Percentiles rank a stretch among this genome's conserved stretches.
phyloP scores from a whole-genome alignment of 768 basidiomycete species.

The Lyophyllum semitale region DNA sequence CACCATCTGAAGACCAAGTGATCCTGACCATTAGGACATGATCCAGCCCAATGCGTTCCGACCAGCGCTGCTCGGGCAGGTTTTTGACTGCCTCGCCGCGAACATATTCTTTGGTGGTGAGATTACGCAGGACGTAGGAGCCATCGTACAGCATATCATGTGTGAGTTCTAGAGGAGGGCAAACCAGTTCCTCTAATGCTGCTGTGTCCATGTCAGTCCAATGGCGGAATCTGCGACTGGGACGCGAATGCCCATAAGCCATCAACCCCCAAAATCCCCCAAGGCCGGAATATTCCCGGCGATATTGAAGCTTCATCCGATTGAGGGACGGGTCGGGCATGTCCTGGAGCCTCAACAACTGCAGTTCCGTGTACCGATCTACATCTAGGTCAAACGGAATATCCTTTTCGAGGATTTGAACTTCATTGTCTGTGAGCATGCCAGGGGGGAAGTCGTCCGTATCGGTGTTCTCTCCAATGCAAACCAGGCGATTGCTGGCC shows the following conservation, averaged over 20 bases:
- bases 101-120: constrained; percentile 4
- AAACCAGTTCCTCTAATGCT: neutral
- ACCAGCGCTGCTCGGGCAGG: neutral
- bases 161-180: neutral
- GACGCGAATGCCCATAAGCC: no score
- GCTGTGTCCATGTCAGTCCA: neutral
- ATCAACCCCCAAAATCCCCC: no score
- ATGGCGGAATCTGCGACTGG: neutral
- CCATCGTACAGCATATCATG: neutral
- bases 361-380: no score
- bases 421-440: neutral
- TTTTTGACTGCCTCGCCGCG: neutral
- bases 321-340: neutral
- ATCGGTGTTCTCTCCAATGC: neutral
- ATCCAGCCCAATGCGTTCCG: neutral
- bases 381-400: neutral
- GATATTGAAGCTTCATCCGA: no score
- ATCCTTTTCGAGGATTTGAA: neutral
- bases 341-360: neutral
- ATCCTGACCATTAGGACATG: neutral
- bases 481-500: neutral
- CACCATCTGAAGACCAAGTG: neutral
- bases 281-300: no score
- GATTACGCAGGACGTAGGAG: constrained; percentile 1
- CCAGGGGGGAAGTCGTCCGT: neutral